These are phyloP conservation scores for Plasmodium yoelii DNA, from an alignment of 169 alveolate species.

Conservation along the genomic window DNA sequence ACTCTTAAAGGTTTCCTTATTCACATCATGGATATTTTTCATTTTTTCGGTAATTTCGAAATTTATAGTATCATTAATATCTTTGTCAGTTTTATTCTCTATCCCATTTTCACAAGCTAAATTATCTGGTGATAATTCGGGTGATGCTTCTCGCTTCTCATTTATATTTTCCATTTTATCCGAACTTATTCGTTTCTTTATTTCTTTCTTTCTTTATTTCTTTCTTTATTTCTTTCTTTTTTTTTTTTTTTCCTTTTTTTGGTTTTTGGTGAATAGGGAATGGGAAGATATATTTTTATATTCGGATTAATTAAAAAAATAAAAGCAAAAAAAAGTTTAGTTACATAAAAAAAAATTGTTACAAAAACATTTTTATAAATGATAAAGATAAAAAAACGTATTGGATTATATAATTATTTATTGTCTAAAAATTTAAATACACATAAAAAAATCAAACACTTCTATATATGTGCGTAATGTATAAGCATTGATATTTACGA, in stretches of 20 bases:
- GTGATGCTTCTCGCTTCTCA: not conserved
- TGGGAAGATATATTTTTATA: too few species aligned
- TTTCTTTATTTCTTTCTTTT: not conserved
- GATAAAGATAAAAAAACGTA: not conserved
- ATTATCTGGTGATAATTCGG: not conserved
- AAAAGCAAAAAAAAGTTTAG: not conserved
- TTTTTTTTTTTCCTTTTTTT: not conserved
- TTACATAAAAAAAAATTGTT: constrained; percentile 15
- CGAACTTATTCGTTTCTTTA: not conserved
- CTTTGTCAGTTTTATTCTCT: not conserved
- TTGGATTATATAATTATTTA: not conserved
- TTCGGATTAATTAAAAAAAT: not conserved
- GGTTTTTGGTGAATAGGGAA: too few species aligned
- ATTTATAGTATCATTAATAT: not conserved
- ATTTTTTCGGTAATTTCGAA: not conserved
- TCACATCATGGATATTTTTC: not conserved
- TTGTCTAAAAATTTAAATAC: not conserved
- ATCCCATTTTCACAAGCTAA: not conserved
- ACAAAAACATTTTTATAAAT: constrained; percentile 21
- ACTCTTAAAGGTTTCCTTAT: not conserved
- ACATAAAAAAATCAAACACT: not conserved
- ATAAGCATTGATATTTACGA: too few species aligned
- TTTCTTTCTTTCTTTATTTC: not conserved
- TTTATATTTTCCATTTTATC: not conserved
- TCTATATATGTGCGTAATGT: too few species aligned